Evolutionary conservation across 495 filamentous ascomycete genomes (phyloP).

Genomic region (Clohesyomyces aquaticus): DNA sequence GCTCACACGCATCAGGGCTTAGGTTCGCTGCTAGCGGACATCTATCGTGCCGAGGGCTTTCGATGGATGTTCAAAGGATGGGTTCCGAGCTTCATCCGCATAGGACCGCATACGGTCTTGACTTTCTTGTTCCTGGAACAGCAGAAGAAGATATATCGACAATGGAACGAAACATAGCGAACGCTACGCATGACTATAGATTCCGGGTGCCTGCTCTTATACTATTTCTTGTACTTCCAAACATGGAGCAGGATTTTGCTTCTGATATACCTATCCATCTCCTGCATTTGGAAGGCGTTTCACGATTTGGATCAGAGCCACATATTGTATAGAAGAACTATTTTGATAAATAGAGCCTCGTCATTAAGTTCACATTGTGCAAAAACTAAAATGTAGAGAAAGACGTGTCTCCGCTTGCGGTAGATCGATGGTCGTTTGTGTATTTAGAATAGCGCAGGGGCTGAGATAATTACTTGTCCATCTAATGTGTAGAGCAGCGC

Average conservation of each 20-base stretch:
- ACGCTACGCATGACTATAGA: not conserved
- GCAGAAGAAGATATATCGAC: constrained; percentile 69
- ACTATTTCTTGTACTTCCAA: not conserved
- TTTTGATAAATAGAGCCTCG: constrained; percentile 44
- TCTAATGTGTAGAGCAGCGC: not conserved
- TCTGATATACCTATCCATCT: not conserved
- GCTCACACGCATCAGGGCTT: constrained; percentile 58
- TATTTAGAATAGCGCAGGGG: not conserved
- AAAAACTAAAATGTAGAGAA: too few species aligned
- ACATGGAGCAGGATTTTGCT: not conserved
- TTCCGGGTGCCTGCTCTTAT: too few species aligned
- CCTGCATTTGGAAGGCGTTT: not conserved
- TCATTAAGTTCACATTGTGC: too few species aligned
- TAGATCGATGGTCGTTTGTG: not conserved
- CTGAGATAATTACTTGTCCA: not conserved
- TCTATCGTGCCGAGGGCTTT: constrained; percentile 76
- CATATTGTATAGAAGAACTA: too few species aligned
- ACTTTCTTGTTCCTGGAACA: constrained; percentile 96
- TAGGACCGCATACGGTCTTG: constrained; percentile 90
- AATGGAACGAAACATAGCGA: constrained; percentile 33
- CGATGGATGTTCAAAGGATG: constrained; percentile 96
- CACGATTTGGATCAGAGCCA: not conserved
- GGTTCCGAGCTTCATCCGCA: constrained; percentile 92
- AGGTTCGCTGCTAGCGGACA: constrained; percentile 52
- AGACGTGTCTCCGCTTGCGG: constrained; percentile 5